Evolutionary conservation across 1,139 yeast species (phyloP), one percentile per base, ranked within the genome.

Genomic region (Hyphopichia khmerensis): DNA sequence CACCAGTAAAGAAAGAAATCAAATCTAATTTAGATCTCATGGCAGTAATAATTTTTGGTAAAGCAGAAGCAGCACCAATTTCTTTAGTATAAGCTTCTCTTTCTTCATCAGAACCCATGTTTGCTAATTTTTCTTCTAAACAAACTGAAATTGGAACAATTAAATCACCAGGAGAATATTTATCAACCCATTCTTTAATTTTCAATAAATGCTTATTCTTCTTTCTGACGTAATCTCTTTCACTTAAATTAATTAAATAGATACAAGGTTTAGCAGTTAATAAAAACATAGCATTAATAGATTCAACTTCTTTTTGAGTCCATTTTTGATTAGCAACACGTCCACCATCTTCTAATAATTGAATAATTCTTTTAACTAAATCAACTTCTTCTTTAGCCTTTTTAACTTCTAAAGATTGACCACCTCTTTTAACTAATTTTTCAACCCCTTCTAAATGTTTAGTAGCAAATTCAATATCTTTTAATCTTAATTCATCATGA

Each of bases 141-240:
- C 85, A 85, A 44, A 93, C 97, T 41, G 96, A 86, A 65, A 93
- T 80, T 64, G 99, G 99, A 54, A 93, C 89, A 61, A 93, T 87
- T 51, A 85, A 66, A 69, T 93, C 99, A 59, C 98, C 98, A 51
- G 97, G 95, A 42, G 97, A 91, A 77, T 81, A 76, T 56, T 75
- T 73, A 71, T 95, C 98, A 60, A 95, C 87, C 99, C 99, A 93
- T 76, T 91, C 91, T 77, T 93, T 93, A 68, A 93, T 91, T 64
- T 78, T 83, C 49, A 86, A 71, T 67, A 93, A 77, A 68, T 89
- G 87, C 84, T 93, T 93, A 80, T 95, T 93, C 87, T 93, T 93
- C 83, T 91, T 93, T 77, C 99, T 87, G 59, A 90, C 78, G 72
- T 85, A 93, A 68, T 95, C 99, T 59, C 77, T 86, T 77, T 95